Evolutionary conservation across 768 basidiomycete species (phyloP), one percentile per base, ranked within the genome.

Genomic region (Clitopilus passeckerianus): DNA sequence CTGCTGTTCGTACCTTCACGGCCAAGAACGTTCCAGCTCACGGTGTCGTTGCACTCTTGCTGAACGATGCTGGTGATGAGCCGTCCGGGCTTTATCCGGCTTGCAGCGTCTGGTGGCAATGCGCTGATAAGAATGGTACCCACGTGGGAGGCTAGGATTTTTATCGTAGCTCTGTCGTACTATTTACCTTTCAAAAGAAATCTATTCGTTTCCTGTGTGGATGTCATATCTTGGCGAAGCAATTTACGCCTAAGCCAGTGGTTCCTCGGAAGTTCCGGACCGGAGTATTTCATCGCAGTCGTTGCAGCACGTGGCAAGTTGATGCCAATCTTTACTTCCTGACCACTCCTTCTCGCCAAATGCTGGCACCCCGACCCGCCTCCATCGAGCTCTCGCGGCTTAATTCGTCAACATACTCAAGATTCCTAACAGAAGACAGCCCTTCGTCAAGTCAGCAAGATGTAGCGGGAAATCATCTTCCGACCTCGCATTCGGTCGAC

Each of bases 21-120:
- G 78, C 74, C 5, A 54, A 72, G 7, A 72, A 70, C 20, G 86
- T 90, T 9, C 87, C 87, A 2, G 65, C 86, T 8, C 89, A 90
- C 60, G 89, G 87, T 3, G 87, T 89, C 23, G 81, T 86, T 18
- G 89, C 86, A 30, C 65, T 90, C 9, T 71, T 90, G 58, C 70
- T 90, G 52, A 80, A 77, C 53, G 89, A 90, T 63, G 85, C 79
- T 1, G 87, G 86, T 0, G 77, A 89, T 58, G 88, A 89, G 66
- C 88, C 89, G 7, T 76, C 66, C 35, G 86, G 80, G 1, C 70
- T 78, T 1, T 74, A 75, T 64, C 87, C 87, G 2, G 78, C 80
- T 16, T 89, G 88, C 68, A 80, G 79, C 15, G 76, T 76, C 54
- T 69, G 71, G 60, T 77, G 80, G 54, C 84, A 83, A 80, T 89